Percentiles rank a stretch among this genome's conserved stretches.
These are phyloP conservation scores for Suillus hirtellus DNA, from an alignment of 768 basidiomycete species.

Conservation along the genomic window DNA sequence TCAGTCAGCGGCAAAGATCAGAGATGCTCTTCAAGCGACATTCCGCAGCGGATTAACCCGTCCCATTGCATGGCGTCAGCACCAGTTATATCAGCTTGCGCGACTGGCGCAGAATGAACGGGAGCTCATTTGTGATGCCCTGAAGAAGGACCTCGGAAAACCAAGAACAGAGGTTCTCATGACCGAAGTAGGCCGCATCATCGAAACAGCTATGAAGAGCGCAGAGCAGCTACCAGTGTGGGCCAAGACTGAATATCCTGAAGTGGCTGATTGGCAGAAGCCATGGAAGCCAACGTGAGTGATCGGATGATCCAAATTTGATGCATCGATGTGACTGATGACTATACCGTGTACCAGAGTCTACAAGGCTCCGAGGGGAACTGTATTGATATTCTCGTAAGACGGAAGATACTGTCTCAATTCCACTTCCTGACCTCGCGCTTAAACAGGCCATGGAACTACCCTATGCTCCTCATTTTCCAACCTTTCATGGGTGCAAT, in stretches of 20 bases:
- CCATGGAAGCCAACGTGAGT: conserved; percentile 50
- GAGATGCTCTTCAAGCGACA: conserved; percentile 40
- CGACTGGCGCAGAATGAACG: conserved; percentile 63
- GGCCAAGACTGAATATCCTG: conserved; percentile 45
- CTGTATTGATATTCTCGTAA: conserved; percentile 59
- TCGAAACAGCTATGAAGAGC: conserved; percentile 44
- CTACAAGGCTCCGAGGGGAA: conserved; percentile 59
- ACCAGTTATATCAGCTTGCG: conserved; percentile 65
- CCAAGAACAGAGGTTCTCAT: conserved; percentile 39
- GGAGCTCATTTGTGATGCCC: conserved; percentile 47
- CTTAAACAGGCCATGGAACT: conserved; percentile 63
- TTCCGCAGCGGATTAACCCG: conserved; percentile 52
- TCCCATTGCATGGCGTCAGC: conserved; percentile 59
- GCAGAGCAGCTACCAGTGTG: conserved; percentile 59
- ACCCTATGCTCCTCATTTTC: conserved; percentile 54
- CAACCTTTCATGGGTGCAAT: conserved; percentile 71
- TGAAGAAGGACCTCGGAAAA: conserved; percentile 48
- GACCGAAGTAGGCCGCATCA: conserved; percentile 45
- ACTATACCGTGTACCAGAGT: conserved; percentile 25
- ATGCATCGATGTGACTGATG: not conserved
- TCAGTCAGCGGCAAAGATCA: conserved; percentile 28
- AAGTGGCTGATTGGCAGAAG: conserved; percentile 42
- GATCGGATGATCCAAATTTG: not conserved
- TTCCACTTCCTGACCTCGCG: not conserved
- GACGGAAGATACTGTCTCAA: conserved; percentile 22